Conservation (phyloP, 805 yeast genomes). For the Candida taoyuanica region DNA sequence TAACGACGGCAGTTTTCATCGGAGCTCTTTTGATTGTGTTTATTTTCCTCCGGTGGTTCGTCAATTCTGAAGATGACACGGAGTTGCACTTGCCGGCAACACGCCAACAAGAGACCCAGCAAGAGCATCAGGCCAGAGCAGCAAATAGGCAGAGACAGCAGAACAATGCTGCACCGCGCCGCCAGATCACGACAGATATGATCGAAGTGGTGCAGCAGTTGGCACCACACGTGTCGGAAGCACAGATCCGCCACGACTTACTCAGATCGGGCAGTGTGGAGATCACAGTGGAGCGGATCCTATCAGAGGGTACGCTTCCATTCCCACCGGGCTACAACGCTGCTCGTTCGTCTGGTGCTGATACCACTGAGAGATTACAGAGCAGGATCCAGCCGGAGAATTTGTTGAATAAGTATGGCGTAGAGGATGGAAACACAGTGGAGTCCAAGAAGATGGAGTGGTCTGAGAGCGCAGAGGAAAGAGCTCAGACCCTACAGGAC, state of each 20-base stretch:
- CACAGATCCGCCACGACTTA: constrained; percentile 70
- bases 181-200: constrained; percentile 66
- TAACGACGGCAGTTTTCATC: constrained; percentile 48
- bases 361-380: constrained; percentile 15
- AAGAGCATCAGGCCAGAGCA: too few relatives aligned
- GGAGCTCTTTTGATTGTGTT: constrained; percentile 48
- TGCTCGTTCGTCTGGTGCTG: constrained; percentile 9
- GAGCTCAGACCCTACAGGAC: constrained; percentile 39
- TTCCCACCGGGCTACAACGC: constrained; percentile 40
- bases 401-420: constrained; percentile 40
- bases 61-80: constrained; percentile 44
- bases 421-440: constrained; percentile 25
- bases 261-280: constrained; percentile 78
- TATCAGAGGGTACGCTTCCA: constrained; percentile 59
- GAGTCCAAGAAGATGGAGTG: constrained; percentile 29
- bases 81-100: constrained; percentile 9
- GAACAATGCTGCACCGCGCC: constrained; percentile 27
- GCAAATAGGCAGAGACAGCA: not conserved
- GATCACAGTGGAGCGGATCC: constrained; percentile 66
- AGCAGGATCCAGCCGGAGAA: constrained; percentile 27
- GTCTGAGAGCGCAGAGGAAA: constrained; percentile 39
- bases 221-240: constrained; percentile 66
- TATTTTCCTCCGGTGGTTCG: constrained; percentile 60
- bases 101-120: too few relatives aligned
- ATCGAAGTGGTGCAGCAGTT: constrained; percentile 78